These are phyloP conservation scores for Lactuca saligna DNA, from an alignment of 129 eudicot genomes.

Conservation along the genomic window DNA sequence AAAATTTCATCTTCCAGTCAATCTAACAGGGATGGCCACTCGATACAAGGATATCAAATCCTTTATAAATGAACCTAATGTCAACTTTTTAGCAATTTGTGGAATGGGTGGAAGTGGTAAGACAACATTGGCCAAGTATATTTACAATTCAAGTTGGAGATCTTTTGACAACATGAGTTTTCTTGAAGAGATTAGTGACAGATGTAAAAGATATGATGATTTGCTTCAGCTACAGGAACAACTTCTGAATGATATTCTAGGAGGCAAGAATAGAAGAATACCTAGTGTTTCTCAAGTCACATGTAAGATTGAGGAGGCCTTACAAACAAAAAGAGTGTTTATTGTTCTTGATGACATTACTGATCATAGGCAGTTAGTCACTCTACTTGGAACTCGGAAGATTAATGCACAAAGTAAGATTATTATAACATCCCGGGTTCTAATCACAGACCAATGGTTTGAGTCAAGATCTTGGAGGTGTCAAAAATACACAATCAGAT, in stretches of 20 bases:
- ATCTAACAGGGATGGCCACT: conserved; percentile 6
- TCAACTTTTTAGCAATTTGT: not conserved
- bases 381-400: conserved; percentile 24
- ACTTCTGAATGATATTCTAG: conserved; percentile 23
- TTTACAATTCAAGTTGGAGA: conserved; percentile 7
- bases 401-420: conserved; percentile 32
- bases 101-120: conserved; percentile 34
- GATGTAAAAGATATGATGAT: not conserved
- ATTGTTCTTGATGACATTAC: conserved; percentile 42
- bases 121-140: conserved; percentile 27
- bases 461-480: not conserved
- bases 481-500: conserved; percentile 2
- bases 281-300: conserved; percentile 17
- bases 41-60: not conserved
- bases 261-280: conserved; percentile 13
- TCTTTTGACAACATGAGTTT: conserved; percentile 22
- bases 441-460: not conserved
- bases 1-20: not conserved
- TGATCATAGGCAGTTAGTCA: conserved; percentile 11
- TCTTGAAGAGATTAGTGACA: not conserved
- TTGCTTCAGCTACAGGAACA: conserved; percentile 26
- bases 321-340: conserved; percentile 8
- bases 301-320: conserved; percentile 5
- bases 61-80: not conserved
- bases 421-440: conserved; percentile 29